These are phyloP conservation scores for Aspergillus japonicus DNA, from an alignment of 2,329 filamentous ascomycete genomes.

Conservation along the genomic window DNA sequence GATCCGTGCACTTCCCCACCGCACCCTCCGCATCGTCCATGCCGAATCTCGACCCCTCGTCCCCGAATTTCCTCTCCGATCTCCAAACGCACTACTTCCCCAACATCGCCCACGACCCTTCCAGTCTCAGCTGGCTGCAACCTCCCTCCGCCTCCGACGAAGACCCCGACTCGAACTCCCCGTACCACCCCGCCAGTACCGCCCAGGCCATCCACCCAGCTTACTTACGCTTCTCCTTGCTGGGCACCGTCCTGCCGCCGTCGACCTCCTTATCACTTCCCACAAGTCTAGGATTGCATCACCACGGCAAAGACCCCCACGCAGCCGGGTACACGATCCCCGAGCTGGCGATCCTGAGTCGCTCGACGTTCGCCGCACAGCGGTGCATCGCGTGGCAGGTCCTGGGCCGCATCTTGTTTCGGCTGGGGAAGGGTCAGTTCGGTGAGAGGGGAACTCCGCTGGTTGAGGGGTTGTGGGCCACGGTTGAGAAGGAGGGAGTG, in stretches of 20 bases:
- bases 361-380: constrained; percentile 81
- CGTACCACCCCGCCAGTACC: constrained; percentile 77
- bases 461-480: constrained; percentile 78
- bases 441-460: constrained; percentile 62
- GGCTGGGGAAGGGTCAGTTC: constrained; percentile 72
- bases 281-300: constrained; percentile 77
- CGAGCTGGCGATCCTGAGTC: constrained; percentile 76
- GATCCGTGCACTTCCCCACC: constrained; percentile 46
- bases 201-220: constrained; percentile 65
- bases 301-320: constrained; percentile 89
- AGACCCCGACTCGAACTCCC: constrained; percentile 64
- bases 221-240: constrained; percentile 85
- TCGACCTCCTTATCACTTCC: constrained; percentile 71
- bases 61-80: constrained; percentile 77
- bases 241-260: constrained; percentile 75
- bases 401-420: constrained; percentile 77
- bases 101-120: constrained; percentile 77
- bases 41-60: constrained; percentile 78
- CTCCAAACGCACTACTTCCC: constrained; percentile 95
- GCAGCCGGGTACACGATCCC: constrained; percentile 91
- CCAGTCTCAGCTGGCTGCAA: constrained; percentile 86
- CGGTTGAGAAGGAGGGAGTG: constrained; percentile 72
- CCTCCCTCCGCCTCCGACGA: constrained; percentile 64
- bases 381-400: constrained; percentile 90
- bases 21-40: constrained; percentile 47